A percentile compares a stretch with the other conserved stretches of the same genome.
Evolutionary conservation across 768 basidiomycete genomes (phyloP).

Genomic region (Boletus bicolor): DNA sequence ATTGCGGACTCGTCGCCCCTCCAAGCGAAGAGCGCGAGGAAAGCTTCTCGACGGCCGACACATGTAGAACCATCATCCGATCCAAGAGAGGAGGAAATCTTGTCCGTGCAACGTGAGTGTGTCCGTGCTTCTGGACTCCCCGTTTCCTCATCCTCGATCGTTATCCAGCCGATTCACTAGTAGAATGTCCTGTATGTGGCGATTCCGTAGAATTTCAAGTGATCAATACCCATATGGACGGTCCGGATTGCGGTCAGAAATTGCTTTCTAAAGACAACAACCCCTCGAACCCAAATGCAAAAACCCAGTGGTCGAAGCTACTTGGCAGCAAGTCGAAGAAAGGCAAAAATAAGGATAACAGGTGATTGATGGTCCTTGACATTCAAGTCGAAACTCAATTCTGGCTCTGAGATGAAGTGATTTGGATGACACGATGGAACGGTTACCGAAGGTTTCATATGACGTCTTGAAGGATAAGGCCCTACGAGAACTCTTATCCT

Average conservation of each 20-base stretch:
- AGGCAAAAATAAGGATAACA: constrained; percentile 41
- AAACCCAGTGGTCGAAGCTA: constrained; percentile 44
- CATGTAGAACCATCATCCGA: constrained; percentile 31
- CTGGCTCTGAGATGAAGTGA: constrained; percentile 18
- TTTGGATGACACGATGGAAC: constrained; percentile 37
- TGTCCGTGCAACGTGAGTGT: constrained; percentile 15
- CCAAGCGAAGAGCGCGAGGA: constrained; percentile 20
- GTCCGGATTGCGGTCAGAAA: constrained; percentile 42
- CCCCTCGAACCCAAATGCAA: constrained; percentile 24
- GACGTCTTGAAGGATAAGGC: constrained; percentile 59
- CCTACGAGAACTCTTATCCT: constrained; percentile 52
- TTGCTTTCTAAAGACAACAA: constrained; percentile 16
- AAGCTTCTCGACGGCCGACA: constrained; percentile 10
- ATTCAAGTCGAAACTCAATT: constrained; percentile 7
- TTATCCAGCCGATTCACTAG: constrained; percentile 33
- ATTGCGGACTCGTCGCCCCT: constrained; percentile 21
- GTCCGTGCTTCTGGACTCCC: neutral
- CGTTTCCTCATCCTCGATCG: neutral
- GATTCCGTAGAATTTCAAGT: constrained; percentile 40
- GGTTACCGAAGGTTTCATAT: constrained; percentile 65
- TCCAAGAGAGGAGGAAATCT: constrained; percentile 29
- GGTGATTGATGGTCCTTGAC: constrained; percentile 5
- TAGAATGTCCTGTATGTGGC: constrained; percentile 64
- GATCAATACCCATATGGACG: constrained; percentile 68
- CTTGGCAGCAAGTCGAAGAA: constrained; percentile 32